phyloP scores from a whole-genome alignment of 179 eudicot genomes.

The Drosera spatulata region DNA sequence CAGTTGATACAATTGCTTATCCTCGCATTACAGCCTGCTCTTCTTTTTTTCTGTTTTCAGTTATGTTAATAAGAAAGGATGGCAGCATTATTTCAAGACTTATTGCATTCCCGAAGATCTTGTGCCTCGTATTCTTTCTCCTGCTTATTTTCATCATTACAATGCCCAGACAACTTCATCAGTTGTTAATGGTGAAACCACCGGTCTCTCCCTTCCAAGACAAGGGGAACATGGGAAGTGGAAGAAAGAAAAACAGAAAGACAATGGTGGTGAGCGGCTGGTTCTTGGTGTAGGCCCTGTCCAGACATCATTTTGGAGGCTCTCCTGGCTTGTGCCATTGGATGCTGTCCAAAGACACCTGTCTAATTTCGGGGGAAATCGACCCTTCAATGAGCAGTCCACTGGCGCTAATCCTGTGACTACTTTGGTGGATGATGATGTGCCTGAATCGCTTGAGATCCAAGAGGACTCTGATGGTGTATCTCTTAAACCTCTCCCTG shows the following conservation, averaged over 20 bases:
- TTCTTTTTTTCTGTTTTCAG: too few species aligned
- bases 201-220: conserved; percentile 19
- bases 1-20: too few species aligned
- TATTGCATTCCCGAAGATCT: conserved; percentile 97
- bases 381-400: conserved; percentile 30
- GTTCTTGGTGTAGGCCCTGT: conserved; percentile 63
- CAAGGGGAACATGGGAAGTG: conserved; percentile 9
- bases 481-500: conserved; percentile 66
- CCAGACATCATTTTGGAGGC: conserved; percentile 91
- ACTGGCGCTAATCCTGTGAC: conserved; percentile 25
- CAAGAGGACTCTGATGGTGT: conserved; percentile 89
- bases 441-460: conserved; percentile 79
- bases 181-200: conserved; percentile 21
- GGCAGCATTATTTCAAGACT: conserved; percentile 88
- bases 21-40: too few species aligned
- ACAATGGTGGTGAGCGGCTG: too few species aligned
- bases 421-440: conserved; percentile 32
- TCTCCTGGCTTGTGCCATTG: conserved; percentile 81
- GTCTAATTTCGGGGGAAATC: conserved; percentile 36
- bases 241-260: too few species aligned
- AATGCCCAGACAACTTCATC: conserved; percentile 33
- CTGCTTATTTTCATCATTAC: conserved; percentile 97
- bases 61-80: conserved; percentile 78
- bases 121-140: conserved; percentile 86
- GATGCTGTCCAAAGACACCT: conserved; percentile 66